Evolutionary conservation across 345 rosid genomes (phyloP).

Genomic region (Xanthoceras sorbifolium): DNA sequence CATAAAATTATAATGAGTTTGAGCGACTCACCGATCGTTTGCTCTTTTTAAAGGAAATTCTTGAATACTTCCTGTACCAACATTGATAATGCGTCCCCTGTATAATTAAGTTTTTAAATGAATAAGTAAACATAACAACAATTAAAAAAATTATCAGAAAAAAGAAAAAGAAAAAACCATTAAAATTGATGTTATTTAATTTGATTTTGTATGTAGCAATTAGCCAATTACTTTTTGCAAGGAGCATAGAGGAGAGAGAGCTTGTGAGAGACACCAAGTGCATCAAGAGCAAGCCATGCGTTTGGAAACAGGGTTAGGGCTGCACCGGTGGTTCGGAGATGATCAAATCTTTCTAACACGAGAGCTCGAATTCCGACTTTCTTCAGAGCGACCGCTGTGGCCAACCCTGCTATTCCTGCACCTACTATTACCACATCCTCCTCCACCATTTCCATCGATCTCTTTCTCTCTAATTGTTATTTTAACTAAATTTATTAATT

Average conservation of each 20-base stretch:
- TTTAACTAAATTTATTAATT: neutral
- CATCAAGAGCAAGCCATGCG: conserved; percentile 47
- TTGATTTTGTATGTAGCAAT: neutral
- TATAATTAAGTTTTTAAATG: too few relatives aligned
- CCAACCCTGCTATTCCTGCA: conserved; percentile 47
- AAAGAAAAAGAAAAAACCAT: too few relatives aligned
- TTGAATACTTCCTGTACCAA: conserved; percentile 19
- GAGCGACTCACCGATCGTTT: conserved; percentile 6
- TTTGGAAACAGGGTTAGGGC: conserved; percentile 36
- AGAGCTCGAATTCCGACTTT: conserved; percentile 34
- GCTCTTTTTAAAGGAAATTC: neutral
- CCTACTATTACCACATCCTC: conserved; percentile 39
- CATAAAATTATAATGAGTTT: neutral
- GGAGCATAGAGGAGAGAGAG: conserved; percentile 30
- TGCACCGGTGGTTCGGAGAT: conserved; percentile 33
- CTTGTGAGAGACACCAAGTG: conserved; percentile 41
- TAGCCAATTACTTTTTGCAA: neutral
- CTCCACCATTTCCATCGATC: conserved; percentile 16
- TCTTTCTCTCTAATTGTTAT: neutral
- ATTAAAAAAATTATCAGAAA: neutral
- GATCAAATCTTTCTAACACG: conserved; percentile 34
- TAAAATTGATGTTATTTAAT: too few relatives aligned
- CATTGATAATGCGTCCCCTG: conserved; percentile 24
- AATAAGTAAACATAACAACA: too few relatives aligned
- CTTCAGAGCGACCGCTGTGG: conserved; percentile 37